Percentiles rank a stretch among this genome's conserved stretches.
Evolutionary conservation across 306 rosid species (phyloP).

Genomic region (Aeschynomene evenia): DNA sequence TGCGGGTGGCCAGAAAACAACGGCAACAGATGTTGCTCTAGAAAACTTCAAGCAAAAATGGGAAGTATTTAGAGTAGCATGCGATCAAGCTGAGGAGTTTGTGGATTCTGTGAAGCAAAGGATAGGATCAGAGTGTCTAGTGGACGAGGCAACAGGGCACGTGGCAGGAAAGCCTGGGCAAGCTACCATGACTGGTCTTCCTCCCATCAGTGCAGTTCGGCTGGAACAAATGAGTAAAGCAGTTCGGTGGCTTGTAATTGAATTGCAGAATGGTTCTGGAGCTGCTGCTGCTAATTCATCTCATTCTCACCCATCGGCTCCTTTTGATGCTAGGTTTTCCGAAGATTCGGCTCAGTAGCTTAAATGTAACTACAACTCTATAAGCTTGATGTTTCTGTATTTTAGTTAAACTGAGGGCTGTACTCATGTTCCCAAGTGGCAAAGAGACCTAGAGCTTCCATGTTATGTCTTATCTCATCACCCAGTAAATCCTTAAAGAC

Average conservation of each 20-base stretch:
- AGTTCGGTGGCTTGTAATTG: slow-evolving; percentile 75
- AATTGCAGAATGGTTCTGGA: slow-evolving; percentile 75
- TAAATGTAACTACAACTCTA: not conserved
- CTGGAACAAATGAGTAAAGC: slow-evolving; percentile 88
- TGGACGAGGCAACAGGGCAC: slow-evolving; percentile 82
- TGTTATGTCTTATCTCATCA: slow-evolving; percentile 35
- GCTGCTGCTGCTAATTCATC: slow-evolving; percentile 49
- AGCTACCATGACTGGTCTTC: slow-evolving; percentile 47
- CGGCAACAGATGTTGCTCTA: slow-evolving; percentile 60
- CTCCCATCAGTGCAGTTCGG: slow-evolving; percentile 71
- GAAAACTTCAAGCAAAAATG: slow-evolving; percentile 77
- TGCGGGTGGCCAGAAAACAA: slow-evolving; percentile 50
- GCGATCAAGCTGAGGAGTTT: slow-evolving; percentile 84
- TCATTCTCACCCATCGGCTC: slow-evolving; percentile 60
- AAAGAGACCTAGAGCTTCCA: slow-evolving; percentile 39
- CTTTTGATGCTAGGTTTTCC: slow-evolving; percentile 70
- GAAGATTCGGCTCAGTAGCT: slow-evolving; percentile 50
- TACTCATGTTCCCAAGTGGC: slow-evolving; percentile 38
- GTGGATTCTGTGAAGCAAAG: slow-evolving; percentile 83
- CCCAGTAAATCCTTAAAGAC: slow-evolving; percentile 36
- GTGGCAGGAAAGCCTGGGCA: slow-evolving; percentile 55
- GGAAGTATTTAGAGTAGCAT: slow-evolving; percentile 74
- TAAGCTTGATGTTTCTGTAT: not conserved
- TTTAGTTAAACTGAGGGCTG: not conserved
- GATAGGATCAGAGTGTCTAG: slow-evolving; percentile 77